A percentile compares a stretch with the other conserved stretches of the same genome.
These are phyloP conservation scores for Botryotinia globosa DNA, from an alignment of 2,329 filamentous ascomycete genomes.

Conservation along the genomic window DNA sequence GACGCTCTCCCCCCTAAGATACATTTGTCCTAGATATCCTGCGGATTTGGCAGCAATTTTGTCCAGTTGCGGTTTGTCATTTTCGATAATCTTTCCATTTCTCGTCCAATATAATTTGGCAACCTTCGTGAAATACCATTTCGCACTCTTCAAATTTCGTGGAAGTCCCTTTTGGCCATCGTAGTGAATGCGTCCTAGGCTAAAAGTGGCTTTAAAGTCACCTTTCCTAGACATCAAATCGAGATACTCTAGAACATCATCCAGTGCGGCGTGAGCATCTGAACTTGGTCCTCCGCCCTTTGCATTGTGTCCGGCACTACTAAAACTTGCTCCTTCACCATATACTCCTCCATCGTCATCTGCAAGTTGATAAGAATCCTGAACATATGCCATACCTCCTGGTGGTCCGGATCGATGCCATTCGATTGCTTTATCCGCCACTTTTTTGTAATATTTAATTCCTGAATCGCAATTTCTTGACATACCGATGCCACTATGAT, in stretches of 20 bases:
- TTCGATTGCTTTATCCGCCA: constrained; percentile 86
- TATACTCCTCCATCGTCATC: constrained; percentile 92
- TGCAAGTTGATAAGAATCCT: constrained; percentile 79
- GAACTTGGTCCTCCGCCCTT: constrained; percentile 69
- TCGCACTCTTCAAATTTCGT: constrained; percentile 60
- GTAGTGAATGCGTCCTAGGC: constrained; percentile 66
- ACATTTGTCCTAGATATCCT: constrained; percentile 70
- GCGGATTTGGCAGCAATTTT: constrained; percentile 67
- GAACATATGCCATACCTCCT: constrained; percentile 74
- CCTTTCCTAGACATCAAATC: constrained; percentile 71
- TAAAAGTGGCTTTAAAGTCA: constrained; percentile 68
- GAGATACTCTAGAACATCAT: constrained; percentile 90
- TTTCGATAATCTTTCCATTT: constrained; percentile 56
- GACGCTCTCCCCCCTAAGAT: constrained; percentile 67
- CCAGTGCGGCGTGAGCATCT: constrained; percentile 79
- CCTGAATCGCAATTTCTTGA: constrained; percentile 82
- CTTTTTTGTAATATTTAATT: constrained; percentile 84
- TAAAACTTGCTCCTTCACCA: constrained; percentile 88
- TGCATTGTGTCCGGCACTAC: constrained; percentile 81
- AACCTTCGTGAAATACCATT: constrained; percentile 65
- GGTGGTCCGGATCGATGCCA: constrained; percentile 90
- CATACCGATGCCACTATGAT: constrained; percentile 81
- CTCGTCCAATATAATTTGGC: constrained; percentile 66
- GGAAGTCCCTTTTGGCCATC: constrained; percentile 62
- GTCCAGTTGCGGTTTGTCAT: constrained; percentile 57